These are phyloP conservation scores for Actinidia arguta DNA, from an alignment of 179 eudicot genomes.

Conservation along the genomic window DNA sequence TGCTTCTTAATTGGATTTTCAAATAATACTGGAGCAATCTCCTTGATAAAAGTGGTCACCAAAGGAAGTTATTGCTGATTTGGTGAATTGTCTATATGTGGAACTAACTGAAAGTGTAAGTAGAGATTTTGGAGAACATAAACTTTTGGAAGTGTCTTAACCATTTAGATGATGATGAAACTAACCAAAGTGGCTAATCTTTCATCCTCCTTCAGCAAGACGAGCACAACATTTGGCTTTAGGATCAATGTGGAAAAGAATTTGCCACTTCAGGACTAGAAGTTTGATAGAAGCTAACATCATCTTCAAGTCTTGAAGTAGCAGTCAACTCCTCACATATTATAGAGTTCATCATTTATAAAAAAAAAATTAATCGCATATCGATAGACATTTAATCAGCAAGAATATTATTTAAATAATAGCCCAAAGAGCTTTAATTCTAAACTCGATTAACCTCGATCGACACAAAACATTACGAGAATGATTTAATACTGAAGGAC, in stretches of 20 bases:
- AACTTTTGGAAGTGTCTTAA: not conserved
- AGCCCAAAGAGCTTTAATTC: too few relatives aligned
- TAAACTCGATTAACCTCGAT: too few relatives aligned
- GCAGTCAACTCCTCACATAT: conserved; percentile 71
- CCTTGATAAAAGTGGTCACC: conserved; percentile 73
- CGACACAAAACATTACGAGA: too few relatives aligned
- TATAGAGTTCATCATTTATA: too few relatives aligned
- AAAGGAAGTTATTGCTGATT: conserved; percentile 72
- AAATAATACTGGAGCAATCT: conserved; percentile 70
- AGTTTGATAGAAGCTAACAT: conserved; percentile 88
- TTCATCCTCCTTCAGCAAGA: conserved; percentile 84
- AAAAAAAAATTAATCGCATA: too few relatives aligned
- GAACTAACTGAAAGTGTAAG: conserved; percentile 12
- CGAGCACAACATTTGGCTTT: conserved; percentile 68
- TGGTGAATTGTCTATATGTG: conserved; percentile 78
- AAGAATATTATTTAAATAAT: too few relatives aligned
- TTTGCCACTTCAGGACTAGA: conserved; percentile 69
- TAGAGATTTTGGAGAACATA: conserved; percentile 1
- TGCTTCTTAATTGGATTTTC: conserved; percentile 82
- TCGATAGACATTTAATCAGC: too few relatives aligned
- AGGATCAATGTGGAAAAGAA: conserved; percentile 72
- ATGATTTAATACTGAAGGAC: too few relatives aligned
- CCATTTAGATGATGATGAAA: not conserved
- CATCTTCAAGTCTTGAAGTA: conserved; percentile 77
- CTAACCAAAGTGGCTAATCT: conserved; percentile 73